These are phyloP conservation scores for Spathaspora gorwiae DNA, from an alignment of 805 yeast genomes.

Conservation along the genomic window DNA sequence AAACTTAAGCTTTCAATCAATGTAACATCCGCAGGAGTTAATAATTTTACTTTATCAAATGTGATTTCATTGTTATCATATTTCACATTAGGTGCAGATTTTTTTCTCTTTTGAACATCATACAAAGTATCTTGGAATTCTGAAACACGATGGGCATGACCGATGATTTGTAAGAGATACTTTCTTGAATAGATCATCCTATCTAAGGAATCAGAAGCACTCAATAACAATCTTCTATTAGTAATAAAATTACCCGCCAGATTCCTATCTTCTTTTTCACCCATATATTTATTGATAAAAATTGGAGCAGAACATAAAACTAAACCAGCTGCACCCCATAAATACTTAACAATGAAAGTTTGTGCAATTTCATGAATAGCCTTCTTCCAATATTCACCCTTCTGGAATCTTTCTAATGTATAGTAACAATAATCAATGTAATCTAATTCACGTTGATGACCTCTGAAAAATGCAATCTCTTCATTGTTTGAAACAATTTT, in stretches of 20 bases:
- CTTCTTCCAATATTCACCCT: constrained; percentile 69
- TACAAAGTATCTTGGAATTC: constrained; percentile 63
- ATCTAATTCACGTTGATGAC: constrained; percentile 75
- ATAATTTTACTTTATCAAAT: constrained; percentile 71
- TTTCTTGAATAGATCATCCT: constrained; percentile 80
- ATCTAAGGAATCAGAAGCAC: constrained; percentile 86
- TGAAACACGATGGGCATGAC: constrained; percentile 72
- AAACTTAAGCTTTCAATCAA: constrained; percentile 65
- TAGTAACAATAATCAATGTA: constrained; percentile 76
- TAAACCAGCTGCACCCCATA: constrained; percentile 95
- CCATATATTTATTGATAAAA: constrained; percentile 56
- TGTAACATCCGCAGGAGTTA: constrained; percentile 79
- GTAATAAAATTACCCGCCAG: constrained; percentile 84
- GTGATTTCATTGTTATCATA: constrained; percentile 53
- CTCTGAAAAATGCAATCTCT: constrained; percentile 81
- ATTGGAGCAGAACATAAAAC: constrained; percentile 85
- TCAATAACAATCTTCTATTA: constrained; percentile 74
- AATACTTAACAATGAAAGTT: constrained; percentile 82
- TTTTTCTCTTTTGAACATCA: constrained; percentile 32
- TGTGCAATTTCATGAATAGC: constrained; percentile 82
- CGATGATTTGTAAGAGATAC: constrained; percentile 76
- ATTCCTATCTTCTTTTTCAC: constrained; percentile 36
- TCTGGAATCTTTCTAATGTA: constrained; percentile 71
- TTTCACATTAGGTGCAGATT: constrained; percentile 16
- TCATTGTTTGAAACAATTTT: constrained; percentile 75